phyloP scores from a whole-genome alignment of 805 yeast species.

The Pichia kluyveri region DNA sequence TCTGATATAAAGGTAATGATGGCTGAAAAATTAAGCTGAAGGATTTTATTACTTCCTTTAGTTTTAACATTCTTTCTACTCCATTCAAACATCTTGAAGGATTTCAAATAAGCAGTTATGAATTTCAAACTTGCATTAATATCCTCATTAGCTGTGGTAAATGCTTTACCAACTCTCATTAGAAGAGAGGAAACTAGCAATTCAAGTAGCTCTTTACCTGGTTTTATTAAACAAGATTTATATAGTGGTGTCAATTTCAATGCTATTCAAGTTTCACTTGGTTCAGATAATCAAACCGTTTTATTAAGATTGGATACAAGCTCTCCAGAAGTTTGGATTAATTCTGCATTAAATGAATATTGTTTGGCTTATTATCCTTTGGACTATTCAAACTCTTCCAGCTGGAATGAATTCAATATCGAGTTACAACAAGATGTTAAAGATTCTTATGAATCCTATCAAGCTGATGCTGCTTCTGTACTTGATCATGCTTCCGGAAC shows the following conservation, averaged over 20 bases:
- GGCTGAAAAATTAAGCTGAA: no score
- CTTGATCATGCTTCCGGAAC: neutral
- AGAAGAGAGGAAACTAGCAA: neutral
- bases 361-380: conserved; percentile 10
- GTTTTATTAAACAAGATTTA: neutral
- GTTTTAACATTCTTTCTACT: no score
- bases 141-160: neutral
- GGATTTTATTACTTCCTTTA: no score
- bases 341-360: conserved; percentile 13
- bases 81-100: no score
- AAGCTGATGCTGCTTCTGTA: neutral
- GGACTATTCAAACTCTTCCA: neutral
- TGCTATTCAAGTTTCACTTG: conserved; percentile 35
- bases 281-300: conserved; percentile 44
- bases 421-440: conserved; percentile 1
- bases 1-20: no score
- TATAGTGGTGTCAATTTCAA: conserved; percentile 15
- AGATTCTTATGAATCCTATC: conserved; percentile 1
- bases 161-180: conserved; percentile 1
- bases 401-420: conserved; percentile 4
- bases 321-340: conserved; percentile 58
- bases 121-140: neutral
- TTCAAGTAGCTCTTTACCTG: neutral
- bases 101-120: no score
- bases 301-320: conserved; percentile 56